Evolutionary conservation across 2,329 filamentous ascomycete genomes (phyloP).

Genomic region (Pyricularia sp.): DNA sequence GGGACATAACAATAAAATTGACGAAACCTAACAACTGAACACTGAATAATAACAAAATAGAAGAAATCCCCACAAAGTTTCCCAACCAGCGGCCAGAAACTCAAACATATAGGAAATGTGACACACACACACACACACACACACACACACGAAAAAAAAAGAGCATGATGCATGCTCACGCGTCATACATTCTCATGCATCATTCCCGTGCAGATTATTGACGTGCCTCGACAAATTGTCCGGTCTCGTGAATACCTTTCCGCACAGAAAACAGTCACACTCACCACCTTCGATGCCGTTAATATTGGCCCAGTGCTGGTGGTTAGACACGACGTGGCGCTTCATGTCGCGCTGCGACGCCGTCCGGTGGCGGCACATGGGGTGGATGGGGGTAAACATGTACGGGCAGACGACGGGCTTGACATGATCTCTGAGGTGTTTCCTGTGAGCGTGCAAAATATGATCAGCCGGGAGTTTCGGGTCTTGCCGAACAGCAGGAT

Average conservation of each 20-base stretch:
- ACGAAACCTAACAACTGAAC: too few relatives aligned
- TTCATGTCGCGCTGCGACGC: not conserved
- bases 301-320: too few relatives aligned
- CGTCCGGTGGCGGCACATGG: not conserved
- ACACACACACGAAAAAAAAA: too few relatives aligned
- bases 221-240: not conserved
- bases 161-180: not conserved
- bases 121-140: too few relatives aligned
- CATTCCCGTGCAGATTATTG: not conserved
- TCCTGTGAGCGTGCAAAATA: not conserved
- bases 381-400: not conserved
- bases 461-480: not conserved
- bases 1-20: too few relatives aligned
- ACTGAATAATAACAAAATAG: not conserved
- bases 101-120: too few relatives aligned
- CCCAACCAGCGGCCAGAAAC: too few relatives aligned
- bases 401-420: constrained; percentile 1
- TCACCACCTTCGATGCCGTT: too few relatives aligned
- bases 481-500: not conserved
- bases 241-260: not conserved
- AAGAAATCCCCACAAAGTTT: too few relatives aligned
- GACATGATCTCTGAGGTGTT: not conserved
- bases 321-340: not conserved
- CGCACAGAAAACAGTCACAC: not conserved
- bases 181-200: too few relatives aligned